Evolutionary conservation across 768 basidiomycete species (phyloP).

Genomic region (Mrakia frigida): DNA sequence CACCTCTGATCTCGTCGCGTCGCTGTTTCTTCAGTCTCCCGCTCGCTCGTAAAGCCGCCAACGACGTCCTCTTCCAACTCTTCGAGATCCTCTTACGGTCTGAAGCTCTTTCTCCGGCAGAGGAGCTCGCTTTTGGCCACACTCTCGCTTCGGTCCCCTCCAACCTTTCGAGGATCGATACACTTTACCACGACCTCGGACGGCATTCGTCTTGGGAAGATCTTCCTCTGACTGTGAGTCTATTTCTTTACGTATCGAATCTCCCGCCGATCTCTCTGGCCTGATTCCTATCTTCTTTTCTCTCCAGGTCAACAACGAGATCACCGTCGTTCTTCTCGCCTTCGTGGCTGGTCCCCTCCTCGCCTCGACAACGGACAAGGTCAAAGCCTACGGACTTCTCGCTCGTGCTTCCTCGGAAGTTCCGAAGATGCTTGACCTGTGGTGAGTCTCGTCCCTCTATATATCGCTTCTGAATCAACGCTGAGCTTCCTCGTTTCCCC

Average conservation of each 20-base stretch:
- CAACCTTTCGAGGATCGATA: background rate
- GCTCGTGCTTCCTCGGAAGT: background rate
- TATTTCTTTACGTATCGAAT: background rate
- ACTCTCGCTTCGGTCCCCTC: background rate
- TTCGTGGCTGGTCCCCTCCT: slow-evolving; percentile 5
- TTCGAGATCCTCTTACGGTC: slow-evolving; percentile 1
- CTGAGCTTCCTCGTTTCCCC: background rate
- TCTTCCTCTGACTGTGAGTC: background rate
- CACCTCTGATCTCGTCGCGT: background rate
- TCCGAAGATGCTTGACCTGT: background rate
- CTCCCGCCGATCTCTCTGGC: background rate
- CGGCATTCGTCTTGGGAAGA: background rate
- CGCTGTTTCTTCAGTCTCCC: background rate
- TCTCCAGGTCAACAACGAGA: background rate
- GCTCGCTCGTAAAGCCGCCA: background rate
- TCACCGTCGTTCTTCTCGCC: background rate
- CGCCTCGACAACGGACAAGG: background rate
- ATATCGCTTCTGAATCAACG: background rate
- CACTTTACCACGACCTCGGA: background rate
- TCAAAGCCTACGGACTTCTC: background rate
- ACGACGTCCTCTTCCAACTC: background rate
- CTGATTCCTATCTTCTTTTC: background rate
- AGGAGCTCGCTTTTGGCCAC: slow-evolving; percentile 10
- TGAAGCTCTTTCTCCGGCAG: background rate
- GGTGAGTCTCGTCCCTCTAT: background rate